Base-by-base conservation (phyloP, 2,329 filamentous ascomycete genomes). In the Apiospora arundinis region DNA sequence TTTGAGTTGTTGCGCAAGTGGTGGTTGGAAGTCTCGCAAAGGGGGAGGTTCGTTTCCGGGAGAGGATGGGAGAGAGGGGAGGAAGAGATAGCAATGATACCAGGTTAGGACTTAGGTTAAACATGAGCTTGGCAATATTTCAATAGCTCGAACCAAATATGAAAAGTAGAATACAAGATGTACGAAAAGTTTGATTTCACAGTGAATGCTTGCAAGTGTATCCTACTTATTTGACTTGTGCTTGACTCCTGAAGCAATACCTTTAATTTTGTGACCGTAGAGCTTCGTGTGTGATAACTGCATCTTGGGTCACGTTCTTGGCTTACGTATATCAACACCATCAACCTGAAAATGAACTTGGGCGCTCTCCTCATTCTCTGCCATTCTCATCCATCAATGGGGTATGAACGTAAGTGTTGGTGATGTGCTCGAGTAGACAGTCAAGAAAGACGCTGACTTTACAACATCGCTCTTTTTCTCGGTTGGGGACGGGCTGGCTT, bases 61-160 rank as follows among this genome's bases (percentile, higher is more conserved):
- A 32, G 32, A 37, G 56, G 18, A 63, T 23, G 37, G 37, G 44
- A 48, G n/a, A 48, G n/a, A 46, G 69, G 28, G 28, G 45, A 44
- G 21, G 25, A 21, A 28, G 68, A 14, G 74, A 69, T 71, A 76
- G 72, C 73, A 76, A 76, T 77, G 77, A 79, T 78, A 79, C 78
- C 78, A 77, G 73, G 72, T 71, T 75, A 76, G 74, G 70, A 69
- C 32, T 32, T 32, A 71, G 69, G 52, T 60, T 60, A 37, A 60
- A 32, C 52, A 9, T 11, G 56, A 63, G 18, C 56, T 63, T 63
- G 21, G 56, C 40, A 40, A 23, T 16, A 25, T 63, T 63, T 63
- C 21, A 4, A 28, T 63, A 63, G 56, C 56, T 40, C 28, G 9
- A 68, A 68, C 9, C 66, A 46, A 68, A 68, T 46, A 68, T 32